Conservation (phyloP, 2,329 filamentous ascomycete species). For the Diplodia corticola region DNA sequence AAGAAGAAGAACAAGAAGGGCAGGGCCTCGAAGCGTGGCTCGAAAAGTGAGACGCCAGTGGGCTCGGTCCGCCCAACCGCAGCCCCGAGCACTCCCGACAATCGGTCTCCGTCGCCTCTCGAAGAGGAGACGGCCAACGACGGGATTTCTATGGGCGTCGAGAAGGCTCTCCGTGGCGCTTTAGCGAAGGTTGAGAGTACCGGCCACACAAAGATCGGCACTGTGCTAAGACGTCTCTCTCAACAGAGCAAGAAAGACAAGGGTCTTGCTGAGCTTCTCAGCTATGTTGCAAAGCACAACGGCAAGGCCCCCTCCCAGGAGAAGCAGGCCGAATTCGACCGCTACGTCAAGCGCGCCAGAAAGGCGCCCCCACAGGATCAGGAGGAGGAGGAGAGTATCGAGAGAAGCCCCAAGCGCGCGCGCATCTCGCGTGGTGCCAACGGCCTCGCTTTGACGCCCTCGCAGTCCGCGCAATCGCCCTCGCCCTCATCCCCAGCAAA, state of each 20-base stretch:
- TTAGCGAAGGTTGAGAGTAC: slow-evolving; percentile 14
- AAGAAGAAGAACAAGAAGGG: slow-evolving; percentile 32
- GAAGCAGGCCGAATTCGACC: slow-evolving; percentile 45
- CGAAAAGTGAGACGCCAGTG: slow-evolving; percentile 19
- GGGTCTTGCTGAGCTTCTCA: slow-evolving; percentile 42
- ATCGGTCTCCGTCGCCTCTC: neutral
- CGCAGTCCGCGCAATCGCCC: slow-evolving; percentile 14
- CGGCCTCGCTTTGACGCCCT: slow-evolving; percentile 15
- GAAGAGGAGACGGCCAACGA: neutral
- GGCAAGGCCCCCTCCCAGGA: slow-evolving; percentile 40
- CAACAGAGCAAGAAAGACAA: slow-evolving; percentile 41
- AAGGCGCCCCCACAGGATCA: neutral
- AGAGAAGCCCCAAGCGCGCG: slow-evolving; percentile 19
- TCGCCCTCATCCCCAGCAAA: slow-evolving; percentile 3
- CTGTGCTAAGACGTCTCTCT: slow-evolving; percentile 35
- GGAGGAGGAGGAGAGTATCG: slow-evolving; percentile 5
- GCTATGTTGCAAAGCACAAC: slow-evolving; percentile 41
- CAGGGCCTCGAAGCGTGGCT: slow-evolving; percentile 6
- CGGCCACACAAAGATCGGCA: slow-evolving; percentile 3
- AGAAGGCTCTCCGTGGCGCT: slow-evolving; percentile 17
- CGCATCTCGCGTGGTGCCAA: slow-evolving; percentile 12
- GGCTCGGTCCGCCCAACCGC: slow-evolving; percentile 2
- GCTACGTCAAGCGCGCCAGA: slow-evolving; percentile 38
- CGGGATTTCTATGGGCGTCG: slow-evolving; percentile 2
- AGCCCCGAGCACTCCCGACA: slow-evolving; percentile 17